Percentiles rank a stretch among this genome's conserved stretches.
phyloP scores from a whole-genome alignment of 257 asterid genomes.

The Nicotiana benthamiana region DNA sequence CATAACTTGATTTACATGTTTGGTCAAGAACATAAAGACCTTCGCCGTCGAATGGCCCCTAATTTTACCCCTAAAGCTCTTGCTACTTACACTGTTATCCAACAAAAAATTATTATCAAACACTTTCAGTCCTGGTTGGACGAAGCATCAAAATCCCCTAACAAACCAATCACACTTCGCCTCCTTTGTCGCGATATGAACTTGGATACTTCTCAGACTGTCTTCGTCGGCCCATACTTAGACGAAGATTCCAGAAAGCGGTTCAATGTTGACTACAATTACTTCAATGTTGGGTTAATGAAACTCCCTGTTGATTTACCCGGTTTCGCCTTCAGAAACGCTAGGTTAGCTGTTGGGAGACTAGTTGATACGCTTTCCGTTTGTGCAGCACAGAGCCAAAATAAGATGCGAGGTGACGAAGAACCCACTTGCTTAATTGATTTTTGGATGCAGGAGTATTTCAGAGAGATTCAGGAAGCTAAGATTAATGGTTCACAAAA shows the following conservation, averaged over 20 bases:
- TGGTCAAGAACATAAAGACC: constrained; percentile 75
- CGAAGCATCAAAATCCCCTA: neutral
- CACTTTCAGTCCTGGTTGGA: constrained; percentile 54
- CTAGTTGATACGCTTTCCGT: constrained; percentile 46
- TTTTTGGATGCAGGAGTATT: constrained; percentile 68
- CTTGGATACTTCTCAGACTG: constrained; percentile 83
- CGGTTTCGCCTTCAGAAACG: constrained; percentile 83
- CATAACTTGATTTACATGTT: constrained; percentile 80
- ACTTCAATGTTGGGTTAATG: constrained; percentile 80
- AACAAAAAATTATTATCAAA: constrained; percentile 51
- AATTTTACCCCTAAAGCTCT: constrained; percentile 80
- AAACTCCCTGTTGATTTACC: constrained; percentile 74
- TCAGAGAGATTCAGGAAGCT: constrained; percentile 26
- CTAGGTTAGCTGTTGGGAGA: constrained; percentile 56
- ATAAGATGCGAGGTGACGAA: constrained; percentile 39
- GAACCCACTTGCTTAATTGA: constrained; percentile 80
- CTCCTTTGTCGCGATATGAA: constrained; percentile 77
- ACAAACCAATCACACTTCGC: constrained; percentile 42
- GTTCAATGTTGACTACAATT: constrained; percentile 60
- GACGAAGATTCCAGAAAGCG: constrained; percentile 35
- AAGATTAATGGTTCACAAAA: constrained; percentile 4
- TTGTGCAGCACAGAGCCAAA: constrained; percentile 59
- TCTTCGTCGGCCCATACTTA: constrained; percentile 72
- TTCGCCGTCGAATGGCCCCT: constrained; percentile 79
- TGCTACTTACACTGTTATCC: constrained; percentile 49